Base-by-base conservation (phyloP, 140 eudicot genomes). In the Erigeron philadelphicus region DNA sequence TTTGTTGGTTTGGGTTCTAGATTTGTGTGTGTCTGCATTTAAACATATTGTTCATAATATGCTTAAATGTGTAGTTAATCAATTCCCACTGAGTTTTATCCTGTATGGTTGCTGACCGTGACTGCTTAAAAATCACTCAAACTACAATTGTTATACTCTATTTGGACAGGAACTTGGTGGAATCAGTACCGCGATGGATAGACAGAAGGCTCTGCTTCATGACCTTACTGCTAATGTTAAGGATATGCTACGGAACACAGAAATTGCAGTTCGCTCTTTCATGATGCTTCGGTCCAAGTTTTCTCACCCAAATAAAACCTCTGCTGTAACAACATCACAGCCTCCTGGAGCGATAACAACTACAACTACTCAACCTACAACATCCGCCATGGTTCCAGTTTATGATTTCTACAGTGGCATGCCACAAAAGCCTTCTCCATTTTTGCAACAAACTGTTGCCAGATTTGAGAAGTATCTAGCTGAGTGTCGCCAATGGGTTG, bases 351-450 rank as follows among this genome's bases (percentile, higher is more conserved):
- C 84, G 43, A 71, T 79, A 16, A 18, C 72, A 38, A 43, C 72
- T 57, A 43, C 84, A 52, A 44, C 72, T 31, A 59, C 70, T 71
- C 96, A 86, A 65, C 75, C 90, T 19, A 56, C 95, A n/a, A 76
- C 85, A 44, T 69, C 81, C 38, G 47, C 95, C 41, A 70, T 82
- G 48, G 86, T 81, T 54, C 93, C 93, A 1, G 85, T 89, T 70
- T 74, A 72, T 55, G 97, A 93, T 83, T 93, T 93, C 64, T 93
- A 93, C 53, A 87, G 95, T 79, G 99, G 99, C 75, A 76, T 93
- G 64, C 97, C 99, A 5, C 82, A 75, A 78, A 93, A 93, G 80
- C 99, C 99, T n/a, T 93, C 99, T 25, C 87, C 91, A 1, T 93
- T 81, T 81, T 70, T 87, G 84, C 89, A 81, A 79, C 95, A 93